Base-by-base conservation (phyloP, 2,329 filamentous ascomycete genomes). In the Chaetomium sp. region DNA sequence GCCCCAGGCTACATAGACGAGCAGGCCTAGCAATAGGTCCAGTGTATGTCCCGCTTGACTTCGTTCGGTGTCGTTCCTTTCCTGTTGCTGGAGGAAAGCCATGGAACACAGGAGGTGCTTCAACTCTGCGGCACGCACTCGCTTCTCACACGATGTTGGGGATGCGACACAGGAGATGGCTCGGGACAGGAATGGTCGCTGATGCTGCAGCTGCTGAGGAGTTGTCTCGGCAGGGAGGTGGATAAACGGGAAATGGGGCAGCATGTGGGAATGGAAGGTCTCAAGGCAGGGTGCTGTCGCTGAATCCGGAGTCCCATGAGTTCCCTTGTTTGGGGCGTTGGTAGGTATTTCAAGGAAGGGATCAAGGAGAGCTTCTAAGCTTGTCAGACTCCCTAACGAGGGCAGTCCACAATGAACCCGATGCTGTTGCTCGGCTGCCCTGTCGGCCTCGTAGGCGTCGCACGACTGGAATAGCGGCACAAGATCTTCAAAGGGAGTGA, bases 111-210 rank as follows among this genome's bases (percentile, higher is more conserved):
- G 13, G 23, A 27, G 13, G 21, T 16, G 33, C 23, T 57, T 57
- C 12, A 57, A 42, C 35, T 57, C 35, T 21, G 4, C 3, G 4
- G 54, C 33, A 3, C 21, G 35, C 13, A 23, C 27, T 38, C 35
- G 54, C 23, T 27, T 23, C 16, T 57, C 54, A 23, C 21, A n/a
- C 12, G 35, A 8, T 6, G 54, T 45, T 4, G 54, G 23, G 1
- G 54, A 42, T 10, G 54, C 23, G 4, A 57, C 54, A 12, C 54
- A 57, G 35, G 35, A 3, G 54, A 57, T 57, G 23, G 54, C 54
- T 13, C 23, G 33, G 13, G 45, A 45, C 7, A 57, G 35, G 6
- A 57, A 27, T 6, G 54, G 54, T 23, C 35, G 54, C 4, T 27
- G 6, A 7, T 27, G 12, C 2, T 35, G 35, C 21, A 57, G 12